Conservation (phyloP, 441 rosid species). For the Jatropha podagrica region DNA sequence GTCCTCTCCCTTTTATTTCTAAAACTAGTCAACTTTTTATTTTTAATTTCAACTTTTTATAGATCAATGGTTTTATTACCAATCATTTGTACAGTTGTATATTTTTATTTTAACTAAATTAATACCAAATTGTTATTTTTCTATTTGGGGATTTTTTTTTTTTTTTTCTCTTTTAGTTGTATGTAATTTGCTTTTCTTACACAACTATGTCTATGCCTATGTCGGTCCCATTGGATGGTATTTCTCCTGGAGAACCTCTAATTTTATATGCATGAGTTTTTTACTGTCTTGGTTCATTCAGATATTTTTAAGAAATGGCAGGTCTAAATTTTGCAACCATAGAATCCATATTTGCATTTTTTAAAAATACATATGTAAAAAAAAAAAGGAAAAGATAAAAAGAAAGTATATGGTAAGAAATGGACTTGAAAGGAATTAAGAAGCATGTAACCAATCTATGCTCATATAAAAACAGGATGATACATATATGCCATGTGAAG, state of each 20-base stretch:
- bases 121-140: constrained; percentile 19
- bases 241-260: constrained; percentile 1
- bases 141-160: not conserved
- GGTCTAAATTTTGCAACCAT: not conserved
- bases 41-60: constrained; percentile 11
- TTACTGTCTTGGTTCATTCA: not conserved
- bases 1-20: not conserved
- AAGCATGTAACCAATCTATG: too few species aligned
- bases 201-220: not conserved
- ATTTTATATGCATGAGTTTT: not conserved
- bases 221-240: constrained; percentile 1
- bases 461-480: too few species aligned
- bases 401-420: too few species aligned
- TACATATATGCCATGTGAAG: too few species aligned
- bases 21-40: not conserved
- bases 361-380: too few species aligned
- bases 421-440: too few species aligned
- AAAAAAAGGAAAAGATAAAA: too few species aligned
- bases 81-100: constrained; percentile 1
- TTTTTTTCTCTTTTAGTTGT: not conserved
- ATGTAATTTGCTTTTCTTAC: constrained; percentile 15
- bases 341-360: not conserved
- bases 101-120: constrained; percentile 5
- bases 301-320: not conserved
- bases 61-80: constrained; percentile 14